A percentile compares a stretch with the other conserved stretches of the same genome.
Conservation (phyloP, 2,329 filamentous ascomycete species). For the Tolypocladium endophyticum region DNA sequence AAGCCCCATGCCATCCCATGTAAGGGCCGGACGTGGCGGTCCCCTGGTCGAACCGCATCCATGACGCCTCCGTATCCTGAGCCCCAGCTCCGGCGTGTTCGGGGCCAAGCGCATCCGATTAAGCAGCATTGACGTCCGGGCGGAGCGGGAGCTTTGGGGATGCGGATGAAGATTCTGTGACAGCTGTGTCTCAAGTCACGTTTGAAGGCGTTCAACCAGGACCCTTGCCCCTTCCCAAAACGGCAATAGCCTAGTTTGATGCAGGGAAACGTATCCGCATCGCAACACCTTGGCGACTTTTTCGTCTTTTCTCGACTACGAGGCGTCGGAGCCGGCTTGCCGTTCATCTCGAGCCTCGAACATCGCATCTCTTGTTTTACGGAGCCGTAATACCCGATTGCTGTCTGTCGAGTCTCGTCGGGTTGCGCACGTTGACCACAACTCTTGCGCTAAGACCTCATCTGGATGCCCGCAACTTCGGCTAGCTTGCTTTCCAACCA, state of each 20-base stretch:
- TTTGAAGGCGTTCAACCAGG: background rate
- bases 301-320: background rate
- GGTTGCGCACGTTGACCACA: background rate
- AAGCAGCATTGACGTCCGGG: background rate
- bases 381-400: background rate
- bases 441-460: background rate
- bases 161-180: constrained; percentile 15
- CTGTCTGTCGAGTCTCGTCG: background rate
- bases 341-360: background rate
- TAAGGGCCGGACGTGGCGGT: constrained; percentile 2
- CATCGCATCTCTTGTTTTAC: background rate
- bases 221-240: background rate
- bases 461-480: background rate
- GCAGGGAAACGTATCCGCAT: background rate
- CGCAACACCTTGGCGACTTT: background rate
- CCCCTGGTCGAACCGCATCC: constrained; percentile 1
- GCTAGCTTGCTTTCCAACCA: background rate
- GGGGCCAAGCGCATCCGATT: constrained; percentile 8
- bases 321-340: background rate
- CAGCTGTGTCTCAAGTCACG: constrained; percentile 18
- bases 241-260: background rate
- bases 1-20: constrained; percentile 11
- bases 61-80: background rate
- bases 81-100: background rate
- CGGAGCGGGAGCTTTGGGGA: background rate